Evolutionary conservation across 1,284 basidiomycete genomes (phyloP), one percentile per base, ranked within the genome.

Genomic region (Leccinum griseonigrum): DNA sequence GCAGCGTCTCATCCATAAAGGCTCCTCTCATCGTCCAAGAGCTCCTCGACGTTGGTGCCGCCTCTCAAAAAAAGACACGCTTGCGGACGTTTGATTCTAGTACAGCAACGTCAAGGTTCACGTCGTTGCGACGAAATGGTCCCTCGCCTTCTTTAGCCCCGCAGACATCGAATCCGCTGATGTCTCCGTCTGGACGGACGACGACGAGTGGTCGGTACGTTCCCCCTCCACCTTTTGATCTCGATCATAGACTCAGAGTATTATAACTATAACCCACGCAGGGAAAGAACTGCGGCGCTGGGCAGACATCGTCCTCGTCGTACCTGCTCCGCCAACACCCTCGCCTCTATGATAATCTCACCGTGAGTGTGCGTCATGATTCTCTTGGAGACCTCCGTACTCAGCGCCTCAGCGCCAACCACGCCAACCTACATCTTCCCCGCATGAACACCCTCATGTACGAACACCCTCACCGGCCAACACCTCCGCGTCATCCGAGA

Each of bases 281-380:
- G 86, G 79, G 73, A 13, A 75, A 73, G 95, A 98, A 79, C 85
- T 99, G 0, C 83, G 97, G 6, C 83, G 97, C 57, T 99, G 97
- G 97, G 95, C 96, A 26, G 96, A 99, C 71, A 76, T 98, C 29
- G 94, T 98, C 48, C 85, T 99, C 48, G 83, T 99, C 48, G 95
- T 95, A 0, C 97, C 0, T 97, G 94, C 70, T 95, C 94, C 0
- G 97, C 97, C 11, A 98, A 98, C 74, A 96, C 95, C 2, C 82
- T 99, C 8, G 97, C 0, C 68, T 90, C 1, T 97, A 95, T 71
- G 97, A 99, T 73, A 97, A 97, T 72, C 84, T 98, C 34, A 86
- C 87, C 26, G 95, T 95, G 67, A 65, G 16, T 43, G 22, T 11
- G 43, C 46, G 4, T 48, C 22, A 11, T 46, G 18, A 10, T 46